Evolutionary conservation across 768 basidiomycete species (phyloP).

Genomic region (Leucocoprinus leucothites): DNA sequence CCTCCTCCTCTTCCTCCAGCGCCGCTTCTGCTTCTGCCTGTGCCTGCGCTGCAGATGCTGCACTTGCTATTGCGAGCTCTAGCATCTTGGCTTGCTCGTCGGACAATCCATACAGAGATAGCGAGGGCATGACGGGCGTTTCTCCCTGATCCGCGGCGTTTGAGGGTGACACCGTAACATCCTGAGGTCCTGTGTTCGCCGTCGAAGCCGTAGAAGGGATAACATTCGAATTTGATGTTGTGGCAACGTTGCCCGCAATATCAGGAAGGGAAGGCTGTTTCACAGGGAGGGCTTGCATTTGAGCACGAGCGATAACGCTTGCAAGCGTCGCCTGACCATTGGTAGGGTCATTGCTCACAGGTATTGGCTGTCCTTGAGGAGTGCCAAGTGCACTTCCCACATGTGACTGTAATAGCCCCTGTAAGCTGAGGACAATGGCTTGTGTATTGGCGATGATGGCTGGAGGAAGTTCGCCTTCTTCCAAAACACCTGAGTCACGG

Average conservation of each 20-base stretch:
- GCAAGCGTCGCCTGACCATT: constrained; percentile 67
- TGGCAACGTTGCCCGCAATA: constrained; percentile 10
- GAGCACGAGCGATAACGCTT: constrained; percentile 70
- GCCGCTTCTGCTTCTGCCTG: constrained; percentile 80
- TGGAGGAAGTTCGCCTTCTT: constrained; percentile 62
- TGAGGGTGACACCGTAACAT: constrained; percentile 6
- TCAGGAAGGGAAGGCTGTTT: constrained; percentile 15
- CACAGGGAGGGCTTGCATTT: constrained; percentile 41
- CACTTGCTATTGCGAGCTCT: constrained; percentile 72
- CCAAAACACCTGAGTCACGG: constrained; percentile 31
- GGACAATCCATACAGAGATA: constrained; percentile 70
- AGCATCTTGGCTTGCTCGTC: constrained; percentile 68
- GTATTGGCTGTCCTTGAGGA: constrained; percentile 26
- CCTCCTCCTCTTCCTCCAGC: constrained; percentile 66
- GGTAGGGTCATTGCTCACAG: constrained; percentile 38
- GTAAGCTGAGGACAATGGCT: constrained; percentile 49
- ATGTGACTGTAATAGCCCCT: constrained; percentile 52
- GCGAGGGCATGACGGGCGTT: constrained; percentile 28
- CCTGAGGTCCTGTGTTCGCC: constrained; percentile 17
- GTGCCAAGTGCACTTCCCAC: constrained; percentile 55
- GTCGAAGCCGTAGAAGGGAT: constrained; percentile 14
- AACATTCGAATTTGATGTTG: constrained; percentile 12
- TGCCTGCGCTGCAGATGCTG: constrained; percentile 71
- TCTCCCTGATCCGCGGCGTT: constrained; percentile 13
- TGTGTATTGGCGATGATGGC: constrained; percentile 48